Base-by-base conservation (phyloP, 1,284 basidiomycete genomes). In the Marasmius fiardii region DNA sequence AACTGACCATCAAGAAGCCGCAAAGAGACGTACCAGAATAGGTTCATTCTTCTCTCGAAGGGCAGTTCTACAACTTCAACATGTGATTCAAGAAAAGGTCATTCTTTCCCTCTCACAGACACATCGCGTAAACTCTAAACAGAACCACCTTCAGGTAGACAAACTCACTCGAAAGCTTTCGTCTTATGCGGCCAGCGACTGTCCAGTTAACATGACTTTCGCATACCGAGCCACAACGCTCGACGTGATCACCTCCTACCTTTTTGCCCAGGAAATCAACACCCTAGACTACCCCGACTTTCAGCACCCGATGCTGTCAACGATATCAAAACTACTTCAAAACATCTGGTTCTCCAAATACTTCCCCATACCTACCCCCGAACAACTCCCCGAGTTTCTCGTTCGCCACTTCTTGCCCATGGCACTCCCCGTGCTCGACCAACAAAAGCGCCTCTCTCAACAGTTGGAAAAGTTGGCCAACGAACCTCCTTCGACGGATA, bases 191-290 rank as follows among this genome's bases (percentile, higher is more conserved):
- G 23, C 34, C 11, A 31, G 12, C 10, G 34, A 34, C 2, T 16
- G 14, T 7, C 54, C 58, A 31, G 44, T 55, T 21, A 37, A 58
- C 20, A 24, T 63, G 24, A 28, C 26, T n/a, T 20, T 28, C 3
- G 61, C 52, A 10, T 62, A 55, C 43, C 56, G 59, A 4, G 43
- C 52, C 43, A 43, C 53, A 6, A 52, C 60, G 8, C 37, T 67
- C n/a, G 69, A 68, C 41, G 57, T 65, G 20, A 65, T 69, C 43
- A 65, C 61, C 10, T 59, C 62, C 20, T 66, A 66, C 55, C 66
- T 64, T 57, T 67, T 64, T 53, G 62, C 61, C 11, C 53, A 55
- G 21, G 58, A 55, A 3, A 47, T 60, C 21, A 54, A 62, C 44
- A 56, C 61, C 1, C 60, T 63, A 20, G 53, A 54, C 20, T 55